Evolutionary conservation across 2,329 filamentous ascomycete genomes (phyloP), one percentile per base, ranked within the genome.

Genomic region (Claviceps africana): DNA sequence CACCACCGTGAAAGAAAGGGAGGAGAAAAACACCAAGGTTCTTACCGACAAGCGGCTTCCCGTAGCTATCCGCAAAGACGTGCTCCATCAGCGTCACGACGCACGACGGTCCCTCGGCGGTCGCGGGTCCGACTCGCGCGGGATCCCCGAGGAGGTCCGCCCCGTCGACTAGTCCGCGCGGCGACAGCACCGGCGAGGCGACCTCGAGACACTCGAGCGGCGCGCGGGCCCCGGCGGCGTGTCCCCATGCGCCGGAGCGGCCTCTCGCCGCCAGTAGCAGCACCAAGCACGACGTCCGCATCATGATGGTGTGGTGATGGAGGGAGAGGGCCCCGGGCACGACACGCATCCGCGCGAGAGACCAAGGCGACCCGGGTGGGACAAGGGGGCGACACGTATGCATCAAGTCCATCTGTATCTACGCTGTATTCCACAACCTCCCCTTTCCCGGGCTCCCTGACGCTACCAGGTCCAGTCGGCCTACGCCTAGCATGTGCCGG

Each of bases 11-110:
- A n/a, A n/a, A n/a, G n/a, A n/a, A n/a, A n/a, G n/a, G n/a, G n/a
- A n/a, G n/a, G 42, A 11, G 3, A 15, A 25, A 49, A 15, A 35
- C n/a, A 25, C n/a, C 4, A 3, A 22, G 17, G 13, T 22, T 67
- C 75, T 67, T 69, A 81, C 84, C 83, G 58, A 89, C 73, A 62
- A 82, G 90, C 1, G 86, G 86, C 35, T 74, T 64, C n/a, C 82
- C 83, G 63, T 89, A 90, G 56, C 84, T 89, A 56, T 70, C 78
- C 11, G 72, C 84, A 70, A 91, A 91, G 0, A 77, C 74, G 66
- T 88, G 75, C 3, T 81, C 70, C 78, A 89, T 86, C 52, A 91
- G 66, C n/a, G 77, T 66, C 40, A 80, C 62, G 44, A 76, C 68
- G 61, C 77, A 81, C 48, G 67, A 62, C 17, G 54, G 15, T 9